A percentile compares a stretch with the other conserved stretches of the same genome.
These are phyloP conservation scores for Lasiosphaeria ovina DNA, from an alignment of 495 filamentous ascomycete species.

Conservation along the genomic window DNA sequence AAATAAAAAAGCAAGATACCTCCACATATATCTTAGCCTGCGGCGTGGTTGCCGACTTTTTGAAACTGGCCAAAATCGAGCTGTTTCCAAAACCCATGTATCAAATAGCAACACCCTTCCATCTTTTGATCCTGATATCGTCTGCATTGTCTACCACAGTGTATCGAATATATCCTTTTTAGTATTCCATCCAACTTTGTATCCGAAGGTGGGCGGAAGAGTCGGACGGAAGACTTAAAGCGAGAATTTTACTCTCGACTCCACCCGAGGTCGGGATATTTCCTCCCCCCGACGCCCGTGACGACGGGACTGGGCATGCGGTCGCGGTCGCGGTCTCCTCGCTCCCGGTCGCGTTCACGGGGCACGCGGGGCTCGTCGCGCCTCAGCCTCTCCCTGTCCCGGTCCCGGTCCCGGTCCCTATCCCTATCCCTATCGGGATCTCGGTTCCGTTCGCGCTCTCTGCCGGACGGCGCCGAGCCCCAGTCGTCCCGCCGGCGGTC, in stretches of 20 bases:
- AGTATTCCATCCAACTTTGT: too few species aligned
- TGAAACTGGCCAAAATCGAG: too few species aligned
- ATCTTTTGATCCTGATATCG: too few species aligned
- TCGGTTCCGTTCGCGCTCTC: constrained; percentile 23
- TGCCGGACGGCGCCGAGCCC: constrained; percentile 28
- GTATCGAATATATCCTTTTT: too few species aligned
- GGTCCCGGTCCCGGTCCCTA: constrained; percentile 20
- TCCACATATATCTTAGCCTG: too few species aligned
- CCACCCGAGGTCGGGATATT: constrained; percentile 27
- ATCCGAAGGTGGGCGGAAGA: too few species aligned
- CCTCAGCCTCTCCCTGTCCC: constrained; percentile 10
- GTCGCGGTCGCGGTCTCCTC: constrained; percentile 8
- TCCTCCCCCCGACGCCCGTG: constrained; percentile 37
- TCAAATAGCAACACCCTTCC: too few species aligned
- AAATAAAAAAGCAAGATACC: too few species aligned
- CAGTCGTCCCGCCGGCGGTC: constrained; percentile 32
- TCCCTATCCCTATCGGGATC: constrained; percentile 15
- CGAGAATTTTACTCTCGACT: not conserved
- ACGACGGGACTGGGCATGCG: constrained; percentile 31
- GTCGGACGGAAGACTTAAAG: too few species aligned
- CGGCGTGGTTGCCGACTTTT: too few species aligned
- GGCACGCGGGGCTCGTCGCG: not conserved
- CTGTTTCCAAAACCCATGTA: too few species aligned
- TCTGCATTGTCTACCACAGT: too few species aligned
- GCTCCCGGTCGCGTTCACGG: constrained; percentile 12